Conservation (phyloP, 768 basidiomycete genomes). For the Russula griseocarnosa region DNA sequence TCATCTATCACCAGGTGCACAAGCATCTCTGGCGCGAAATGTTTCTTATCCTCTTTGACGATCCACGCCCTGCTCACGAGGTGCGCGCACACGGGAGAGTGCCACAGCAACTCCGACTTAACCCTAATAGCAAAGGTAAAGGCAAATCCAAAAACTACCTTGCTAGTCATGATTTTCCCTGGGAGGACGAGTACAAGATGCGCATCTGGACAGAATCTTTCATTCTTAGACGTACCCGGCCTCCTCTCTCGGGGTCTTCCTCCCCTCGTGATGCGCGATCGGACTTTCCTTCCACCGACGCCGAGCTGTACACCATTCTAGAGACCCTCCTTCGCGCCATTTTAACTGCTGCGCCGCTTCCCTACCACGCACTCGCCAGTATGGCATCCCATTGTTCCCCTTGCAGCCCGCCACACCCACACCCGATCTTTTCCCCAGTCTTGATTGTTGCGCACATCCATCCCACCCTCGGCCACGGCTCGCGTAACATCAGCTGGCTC, state of each 20-base stretch:
- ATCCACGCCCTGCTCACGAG: conserved; percentile 29
- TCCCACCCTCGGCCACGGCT: conserved; percentile 17
- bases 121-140: not conserved
- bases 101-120: not conserved
- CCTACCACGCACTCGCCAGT: conserved; percentile 29
- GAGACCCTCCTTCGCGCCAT: conserved; percentile 37
- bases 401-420: conserved; percentile 3
- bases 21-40: conserved; percentile 40
- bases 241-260: not conserved
- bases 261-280: not conserved
- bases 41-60: conserved; percentile 39
- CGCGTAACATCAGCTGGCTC: conserved; percentile 40
- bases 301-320: conserved; percentile 30
- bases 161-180: conserved; percentile 16
- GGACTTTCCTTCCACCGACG: not conserved
- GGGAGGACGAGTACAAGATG: conserved; percentile 31
- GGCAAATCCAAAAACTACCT: conserved; percentile 1
- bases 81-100: conserved; percentile 7
- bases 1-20: conserved; percentile 36
- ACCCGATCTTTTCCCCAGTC: conserved; percentile 36
- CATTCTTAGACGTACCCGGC: conserved; percentile 25
- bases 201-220: conserved; percentile 33
- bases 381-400: not conserved
- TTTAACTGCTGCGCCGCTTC: conserved; percentile 35
- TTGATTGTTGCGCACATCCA: conserved; percentile 33